Evolutionary conservation across 1,284 basidiomycete genomes (phyloP), one percentile per base, ranked within the genome.

Genomic region (Ustilago tritici): DNA sequence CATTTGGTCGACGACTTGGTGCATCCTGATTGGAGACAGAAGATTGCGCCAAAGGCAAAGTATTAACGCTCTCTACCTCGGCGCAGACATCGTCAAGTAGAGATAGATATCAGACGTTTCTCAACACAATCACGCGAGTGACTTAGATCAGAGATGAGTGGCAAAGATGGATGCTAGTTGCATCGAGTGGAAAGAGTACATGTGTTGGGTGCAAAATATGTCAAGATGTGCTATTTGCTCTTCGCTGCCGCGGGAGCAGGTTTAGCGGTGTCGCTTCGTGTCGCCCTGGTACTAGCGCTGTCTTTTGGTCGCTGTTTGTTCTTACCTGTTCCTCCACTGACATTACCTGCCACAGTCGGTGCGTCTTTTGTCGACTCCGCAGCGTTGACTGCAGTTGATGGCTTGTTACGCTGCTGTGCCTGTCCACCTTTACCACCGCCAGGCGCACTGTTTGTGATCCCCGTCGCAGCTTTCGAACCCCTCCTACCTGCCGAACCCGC

Each of bases 1-100:
- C 32, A 66, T 38, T 50, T 76, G 23, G 55, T 64, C 11, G 19
- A 38, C 0, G 40, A 60, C 34, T 31, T 75, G 41, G 67, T 75
- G 0, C 34, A 50, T 23, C 53, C 52, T 0, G 19, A 62, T 9
- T 73, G 61, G 65, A 43, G 56, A 17, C 31, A 50, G 0, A 19
- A 11, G 19, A 38, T 10, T 34, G 32, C 9, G 49, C 15, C 10
- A 8, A 49, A 49, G 46, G 19, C 23, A 7, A 32, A 50, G 14
- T 5, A 31, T 11, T 46, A 11, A 46, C n/a, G n/a, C n/a, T 34
- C 4, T 14, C 14, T 7, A 2, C 38, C 28, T 4, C 32, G 14
- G 15, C 43, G 19, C 5, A 28, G 23, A 28, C 23, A 28, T 28
- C 3, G 23, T 28, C 23, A 28, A 28, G 23, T 28, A 28, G 23